These are phyloP conservation scores for Cercospora citrullina DNA, from an alignment of 2,329 filamentous ascomycete genomes.

Conservation along the genomic window DNA sequence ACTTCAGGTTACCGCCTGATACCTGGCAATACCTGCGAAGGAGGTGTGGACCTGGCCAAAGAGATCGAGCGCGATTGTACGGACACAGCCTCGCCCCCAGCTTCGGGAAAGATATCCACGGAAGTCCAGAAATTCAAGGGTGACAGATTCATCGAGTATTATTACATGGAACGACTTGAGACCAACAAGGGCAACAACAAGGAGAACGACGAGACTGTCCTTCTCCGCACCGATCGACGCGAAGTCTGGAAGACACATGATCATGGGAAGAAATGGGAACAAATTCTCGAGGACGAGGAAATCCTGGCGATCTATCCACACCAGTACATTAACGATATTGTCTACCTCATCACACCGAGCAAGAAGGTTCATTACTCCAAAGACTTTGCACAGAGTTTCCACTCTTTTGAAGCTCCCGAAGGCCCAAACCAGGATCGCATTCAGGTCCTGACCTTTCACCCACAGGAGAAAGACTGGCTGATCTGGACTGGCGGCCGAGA, in stretches of 20 bases:
- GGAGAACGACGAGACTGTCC: conserved; percentile 71
- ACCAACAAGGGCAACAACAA: conserved; percentile 35
- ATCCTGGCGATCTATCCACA: conserved; percentile 75
- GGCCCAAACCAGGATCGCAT: conserved; percentile 53
- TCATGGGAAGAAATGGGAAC: conserved; percentile 84
- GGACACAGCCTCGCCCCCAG: conserved; percentile 57
- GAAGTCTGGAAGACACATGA: conserved; percentile 75
- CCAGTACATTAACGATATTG: conserved; percentile 75
- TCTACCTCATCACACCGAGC: conserved; percentile 76
- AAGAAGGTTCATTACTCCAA: conserved; percentile 76
- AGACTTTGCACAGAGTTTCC: conserved; percentile 72
- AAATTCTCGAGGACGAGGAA: conserved; percentile 63
- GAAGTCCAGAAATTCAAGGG: conserved; percentile 65
- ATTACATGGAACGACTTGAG: conserved; percentile 77
- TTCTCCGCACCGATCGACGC: conserved; percentile 60
- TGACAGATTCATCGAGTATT: conserved; percentile 56
- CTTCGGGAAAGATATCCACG: conserved; percentile 65
- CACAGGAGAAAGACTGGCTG: conserved; percentile 81
- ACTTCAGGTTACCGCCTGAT: conserved; percentile 91
- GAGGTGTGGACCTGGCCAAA: conserved; percentile 47
- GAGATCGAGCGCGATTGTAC: conserved; percentile 72
- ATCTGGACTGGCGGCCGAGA: conserved; percentile 78
- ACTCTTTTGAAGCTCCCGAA: conserved; percentile 69
- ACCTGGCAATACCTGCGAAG: conserved; percentile 58
- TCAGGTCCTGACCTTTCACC: conserved; percentile 75